Evolutionary conservation across 2,329 filamentous ascomycete species (phyloP).

Genomic region (Arachnomyces sp.): DNA sequence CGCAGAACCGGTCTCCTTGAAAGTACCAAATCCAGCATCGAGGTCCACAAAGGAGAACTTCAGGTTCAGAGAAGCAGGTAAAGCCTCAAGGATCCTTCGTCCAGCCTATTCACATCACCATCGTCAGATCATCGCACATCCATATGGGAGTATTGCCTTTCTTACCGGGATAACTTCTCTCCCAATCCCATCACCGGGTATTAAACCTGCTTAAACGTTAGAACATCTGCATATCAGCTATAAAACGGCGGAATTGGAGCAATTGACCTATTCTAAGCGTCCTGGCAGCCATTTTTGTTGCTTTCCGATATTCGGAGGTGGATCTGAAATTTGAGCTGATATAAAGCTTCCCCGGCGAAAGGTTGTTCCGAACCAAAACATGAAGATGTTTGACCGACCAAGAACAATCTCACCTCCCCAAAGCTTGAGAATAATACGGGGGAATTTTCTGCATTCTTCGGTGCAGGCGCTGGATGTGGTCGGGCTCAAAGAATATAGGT

Average conservation of each 20-base stretch:
- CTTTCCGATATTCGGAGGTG: slow-evolving; percentile 21
- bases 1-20: slow-evolving; percentile 79
- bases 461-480: too few species aligned
- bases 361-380: slow-evolving; percentile 12
- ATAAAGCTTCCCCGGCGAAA: slow-evolving; percentile 2
- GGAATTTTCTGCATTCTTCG: too few species aligned
- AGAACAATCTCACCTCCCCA: too few species aligned
- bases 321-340: slow-evolving; percentile 13
- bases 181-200: slow-evolving; percentile 96
- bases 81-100: slow-evolving; percentile 81
- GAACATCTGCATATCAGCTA: slow-evolving; percentile 1
- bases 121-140: slow-evolving; percentile 1
- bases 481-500: too few species aligned
- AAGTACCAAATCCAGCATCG: slow-evolving; percentile 85
- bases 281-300: slow-evolving; percentile 49
- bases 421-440: too few species aligned
- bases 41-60: slow-evolving; percentile 93
- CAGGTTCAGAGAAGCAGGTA: slow-evolving; percentile 80
- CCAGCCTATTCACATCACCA: slow-evolving; percentile 48
- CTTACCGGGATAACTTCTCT: slow-evolving; percentile 86
- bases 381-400: too few species aligned
- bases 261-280: slow-evolving; percentile 59
- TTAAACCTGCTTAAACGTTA: slow-evolving; percentile 59
- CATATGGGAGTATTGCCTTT: slow-evolving; percentile 6
- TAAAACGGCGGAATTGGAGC: not conserved